Evolutionary conservation across 805 yeast genomes (phyloP).

Genomic region (Candida nonsorbophila): DNA sequence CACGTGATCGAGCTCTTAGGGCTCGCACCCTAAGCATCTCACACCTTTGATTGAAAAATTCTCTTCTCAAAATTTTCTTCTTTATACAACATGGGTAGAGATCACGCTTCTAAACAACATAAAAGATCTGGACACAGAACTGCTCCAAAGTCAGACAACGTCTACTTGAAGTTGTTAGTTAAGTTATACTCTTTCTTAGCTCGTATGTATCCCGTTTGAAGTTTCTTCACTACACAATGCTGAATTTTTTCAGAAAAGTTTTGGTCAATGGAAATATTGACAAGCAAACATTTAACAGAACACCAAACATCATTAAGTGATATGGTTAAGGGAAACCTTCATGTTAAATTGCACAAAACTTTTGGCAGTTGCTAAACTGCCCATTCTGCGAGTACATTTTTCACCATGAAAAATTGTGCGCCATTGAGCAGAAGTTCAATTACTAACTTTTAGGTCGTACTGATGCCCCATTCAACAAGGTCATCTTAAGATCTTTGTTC

Average conservation of each 20-base stretch:
- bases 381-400: slow-evolving; percentile 40
- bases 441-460: slow-evolving; percentile 80
- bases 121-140: slow-evolving; percentile 92
- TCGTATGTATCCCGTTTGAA: slow-evolving; percentile 63
- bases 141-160: slow-evolving; percentile 99
- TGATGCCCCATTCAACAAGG: slow-evolving; percentile 98
- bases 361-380: slow-evolving; percentile 1
- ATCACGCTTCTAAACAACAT: slow-evolving; percentile 96
- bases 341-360: slow-evolving; percentile 3
- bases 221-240: slow-evolving; percentile 1
- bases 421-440: slow-evolving; percentile 39
- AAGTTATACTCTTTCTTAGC: slow-evolving; percentile 98
- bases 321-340: neutral
- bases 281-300: slow-evolving; percentile 3
- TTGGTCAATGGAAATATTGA: slow-evolving; percentile 9
- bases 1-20: too few relatives aligned
- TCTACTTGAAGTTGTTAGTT: slow-evolving; percentile 96
- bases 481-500: slow-evolving; percentile 89
- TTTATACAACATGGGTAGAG: slow-evolving; percentile 74
- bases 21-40: neutral
- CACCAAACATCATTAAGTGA: too few relatives aligned
- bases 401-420: slow-evolving; percentile 29
- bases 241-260: neutral
- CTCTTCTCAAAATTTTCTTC: slow-evolving; percentile 13
- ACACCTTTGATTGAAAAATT: neutral